Evolutionary conservation across 257 asterid genomes (phyloP), one percentile per base, ranked within the genome.

Genomic region (Solanum peruvianum): DNA sequence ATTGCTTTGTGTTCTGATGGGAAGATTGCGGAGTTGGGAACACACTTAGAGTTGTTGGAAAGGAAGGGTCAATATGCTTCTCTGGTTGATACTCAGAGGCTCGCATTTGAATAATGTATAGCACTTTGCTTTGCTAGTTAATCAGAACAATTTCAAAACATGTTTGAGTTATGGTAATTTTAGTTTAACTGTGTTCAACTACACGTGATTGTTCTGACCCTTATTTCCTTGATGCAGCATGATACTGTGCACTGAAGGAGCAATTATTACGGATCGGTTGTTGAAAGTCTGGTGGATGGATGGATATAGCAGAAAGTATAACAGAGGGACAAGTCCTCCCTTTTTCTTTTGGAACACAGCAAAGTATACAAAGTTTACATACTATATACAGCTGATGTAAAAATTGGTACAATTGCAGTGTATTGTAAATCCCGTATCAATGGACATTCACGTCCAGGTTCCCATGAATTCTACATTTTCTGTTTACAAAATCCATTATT

Each of bases 1-100:
- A 97, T 95, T 41, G 98, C 99, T 58, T 83, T 97, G 44, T 94
- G 95, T 90, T 91, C 99, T 11, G 96, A 94, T 84, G 99, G 99
- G 69, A 95, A 91, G 93, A 90, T 97, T 83, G 88, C 95, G 1
- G 99, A 95, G 91, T 90, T 97, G 18, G 99, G 99, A 87, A 95
- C 99, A 49, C 99, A 97, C 89, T 87, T 91, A 2, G 95, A 94
- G 90, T 87, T 97, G 91, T 37, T 97, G 89, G 94, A 83, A 64
- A 87, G 86, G 89, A 95, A 94, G 87, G 99, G 97, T 56, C 94
- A 62, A 75, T 97, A 97, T 87, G 99, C 99, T 66, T 93, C 98
- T 72, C 93, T 97, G 5, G 99, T 97, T 21, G 96, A 94, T 92
- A 87, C 93, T 83, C 99, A 97, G 90, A 88, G 99, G 84, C 98